A percentile compares a stretch with the other conserved stretches of the same genome.
Conservation (phyloP, 1,284 basidiomycete genomes). For the Thecaphora frezii region DNA sequence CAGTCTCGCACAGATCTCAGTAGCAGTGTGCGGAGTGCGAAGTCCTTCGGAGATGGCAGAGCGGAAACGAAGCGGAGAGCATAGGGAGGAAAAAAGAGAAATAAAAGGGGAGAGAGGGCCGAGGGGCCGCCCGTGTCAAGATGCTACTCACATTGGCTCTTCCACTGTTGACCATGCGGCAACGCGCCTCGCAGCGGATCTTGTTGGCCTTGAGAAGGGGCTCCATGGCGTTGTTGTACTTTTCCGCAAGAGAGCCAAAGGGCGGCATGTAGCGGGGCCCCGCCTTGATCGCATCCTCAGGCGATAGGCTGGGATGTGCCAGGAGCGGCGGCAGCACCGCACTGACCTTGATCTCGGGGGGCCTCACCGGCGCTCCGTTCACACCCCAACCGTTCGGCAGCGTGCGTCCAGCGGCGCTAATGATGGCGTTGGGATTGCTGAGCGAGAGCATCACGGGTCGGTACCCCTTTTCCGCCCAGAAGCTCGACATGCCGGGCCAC, state of each 20-base stretch:
- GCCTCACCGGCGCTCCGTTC: slow-evolving; percentile 4
- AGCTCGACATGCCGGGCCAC: slow-evolving; percentile 31
- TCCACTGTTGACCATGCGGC: slow-evolving; percentile 23
- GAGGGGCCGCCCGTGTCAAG: background rate
- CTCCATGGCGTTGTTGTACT: slow-evolving; percentile 26
- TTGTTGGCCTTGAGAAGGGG: slow-evolving; percentile 25
- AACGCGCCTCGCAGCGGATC: slow-evolving; percentile 42
- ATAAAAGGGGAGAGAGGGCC: background rate
- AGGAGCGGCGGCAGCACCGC: slow-evolving; percentile 23
- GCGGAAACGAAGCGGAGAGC: no score
- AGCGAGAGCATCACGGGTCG: slow-evolving; percentile 40
- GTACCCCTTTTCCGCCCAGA: slow-evolving; percentile 46
- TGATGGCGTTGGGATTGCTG: slow-evolving; percentile 11
- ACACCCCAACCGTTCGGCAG: slow-evolving; percentile 22
- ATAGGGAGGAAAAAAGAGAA: background rate
- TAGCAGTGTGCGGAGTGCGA: no score
- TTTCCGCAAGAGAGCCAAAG: slow-evolving; percentile 42
- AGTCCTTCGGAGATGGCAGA: no score
- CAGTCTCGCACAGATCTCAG: no score
- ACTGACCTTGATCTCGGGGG: slow-evolving; percentile 39
- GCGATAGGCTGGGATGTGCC: slow-evolving; percentile 10
- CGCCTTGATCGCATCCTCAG: slow-evolving; percentile 8
- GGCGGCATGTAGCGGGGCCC: slow-evolving; percentile 7
- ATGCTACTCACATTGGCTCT: slow-evolving; percentile 7
- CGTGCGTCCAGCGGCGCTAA: slow-evolving; percentile 1